These are phyloP conservation scores for Stagonosporopsis rhizophila DNA, from an alignment of 2,329 filamentous ascomycete genomes.

Conservation along the genomic window DNA sequence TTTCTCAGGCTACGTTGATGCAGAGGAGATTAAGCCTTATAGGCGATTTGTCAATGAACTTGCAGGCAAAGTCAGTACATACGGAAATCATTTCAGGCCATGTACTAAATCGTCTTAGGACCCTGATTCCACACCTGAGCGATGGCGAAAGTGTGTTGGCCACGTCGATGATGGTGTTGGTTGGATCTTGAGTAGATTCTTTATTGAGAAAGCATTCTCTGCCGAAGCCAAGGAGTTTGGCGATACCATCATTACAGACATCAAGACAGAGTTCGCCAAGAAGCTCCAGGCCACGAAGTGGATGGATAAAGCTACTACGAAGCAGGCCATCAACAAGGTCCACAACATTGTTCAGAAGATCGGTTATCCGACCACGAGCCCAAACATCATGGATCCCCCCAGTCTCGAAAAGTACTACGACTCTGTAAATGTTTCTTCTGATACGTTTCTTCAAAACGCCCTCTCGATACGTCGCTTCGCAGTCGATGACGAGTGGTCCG, in stretches of 20 bases:
- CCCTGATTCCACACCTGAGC: conserved; percentile 66
- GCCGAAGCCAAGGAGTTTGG: conserved; percentile 71
- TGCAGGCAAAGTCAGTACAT: conserved; percentile 56
- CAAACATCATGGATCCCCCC: conserved; percentile 66
- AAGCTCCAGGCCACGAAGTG: conserved; percentile 66
- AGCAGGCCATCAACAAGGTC: conserved; percentile 69
- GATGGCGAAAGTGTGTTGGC: conserved; percentile 70
- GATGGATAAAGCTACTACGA: conserved; percentile 69
- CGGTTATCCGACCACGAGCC: conserved; percentile 68
- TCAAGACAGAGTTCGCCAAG: conserved; percentile 70
- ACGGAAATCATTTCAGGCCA: neutral
- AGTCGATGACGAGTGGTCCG: conserved; percentile 61
- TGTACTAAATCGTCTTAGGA: conserved; percentile 50
- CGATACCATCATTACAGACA: conserved; percentile 73
- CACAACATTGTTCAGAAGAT: conserved; percentile 73
- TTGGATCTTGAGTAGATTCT: conserved; percentile 76
- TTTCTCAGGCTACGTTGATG: conserved; percentile 63
- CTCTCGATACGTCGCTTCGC: conserved; percentile 60
- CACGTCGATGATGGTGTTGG: conserved; percentile 65
- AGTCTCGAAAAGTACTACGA: conserved; percentile 65
- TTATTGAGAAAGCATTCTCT: conserved; percentile 72
- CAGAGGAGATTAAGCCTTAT: conserved; percentile 66
- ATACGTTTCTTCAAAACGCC: conserved; percentile 65
- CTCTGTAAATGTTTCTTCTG: conserved; percentile 58
- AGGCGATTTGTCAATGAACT: conserved; percentile 67